These are phyloP conservation scores for Dillenia suffruticosa DNA, from an alignment of 164 flowering plant species.

Conservation along the genomic window DNA sequence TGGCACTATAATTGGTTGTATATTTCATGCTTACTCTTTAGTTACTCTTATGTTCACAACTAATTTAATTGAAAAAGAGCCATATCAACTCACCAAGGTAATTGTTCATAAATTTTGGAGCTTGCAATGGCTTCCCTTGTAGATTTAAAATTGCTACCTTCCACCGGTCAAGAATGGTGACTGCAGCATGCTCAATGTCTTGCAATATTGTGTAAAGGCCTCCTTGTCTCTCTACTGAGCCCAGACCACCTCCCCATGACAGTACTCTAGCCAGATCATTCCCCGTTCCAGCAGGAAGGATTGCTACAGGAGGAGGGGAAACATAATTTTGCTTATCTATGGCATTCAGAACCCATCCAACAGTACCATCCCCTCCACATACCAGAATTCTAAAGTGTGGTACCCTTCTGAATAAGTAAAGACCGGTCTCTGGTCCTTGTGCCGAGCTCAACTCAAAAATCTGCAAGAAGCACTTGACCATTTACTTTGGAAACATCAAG, in stretches of 20 bases:
- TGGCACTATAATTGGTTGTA: too few relatives aligned
- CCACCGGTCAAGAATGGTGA: slow-evolving; percentile 98
- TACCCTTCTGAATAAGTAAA: slow-evolving; percentile 76
- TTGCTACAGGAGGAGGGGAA: slow-evolving; percentile 99
- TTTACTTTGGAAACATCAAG: too few relatives aligned
- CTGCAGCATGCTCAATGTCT: slow-evolving; percentile 94
- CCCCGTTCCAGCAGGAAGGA: slow-evolving; percentile 98
- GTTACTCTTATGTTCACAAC: too few relatives aligned
- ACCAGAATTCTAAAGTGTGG: slow-evolving; percentile 93
- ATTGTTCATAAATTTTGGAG: slow-evolving; percentile 86
- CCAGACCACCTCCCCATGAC: slow-evolving; percentile 96
- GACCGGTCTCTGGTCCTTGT: slow-evolving; percentile 91
- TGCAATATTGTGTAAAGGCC: slow-evolving; percentile 80
- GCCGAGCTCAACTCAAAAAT: slow-evolving; percentile 81
- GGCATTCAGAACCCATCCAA: slow-evolving; percentile 94
- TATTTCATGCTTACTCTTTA: too few relatives aligned
- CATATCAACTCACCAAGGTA: slow-evolving; percentile 64
- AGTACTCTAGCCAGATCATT: slow-evolving; percentile 97
- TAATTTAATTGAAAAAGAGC: slow-evolving; percentile 1
- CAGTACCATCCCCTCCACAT: slow-evolving; percentile 99
- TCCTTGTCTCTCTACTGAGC: slow-evolving; percentile 95
- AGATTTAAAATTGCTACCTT: slow-evolving; percentile 60
- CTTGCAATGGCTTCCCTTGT: slow-evolving; percentile 53
- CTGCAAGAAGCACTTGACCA: slow-evolving; percentile 29
- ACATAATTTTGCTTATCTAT: slow-evolving; percentile 94